Evolutionary conservation across 148 eudicot species (phyloP), one percentile per base, ranked within the genome.

Genomic region (Chenopodium quinoa): DNA sequence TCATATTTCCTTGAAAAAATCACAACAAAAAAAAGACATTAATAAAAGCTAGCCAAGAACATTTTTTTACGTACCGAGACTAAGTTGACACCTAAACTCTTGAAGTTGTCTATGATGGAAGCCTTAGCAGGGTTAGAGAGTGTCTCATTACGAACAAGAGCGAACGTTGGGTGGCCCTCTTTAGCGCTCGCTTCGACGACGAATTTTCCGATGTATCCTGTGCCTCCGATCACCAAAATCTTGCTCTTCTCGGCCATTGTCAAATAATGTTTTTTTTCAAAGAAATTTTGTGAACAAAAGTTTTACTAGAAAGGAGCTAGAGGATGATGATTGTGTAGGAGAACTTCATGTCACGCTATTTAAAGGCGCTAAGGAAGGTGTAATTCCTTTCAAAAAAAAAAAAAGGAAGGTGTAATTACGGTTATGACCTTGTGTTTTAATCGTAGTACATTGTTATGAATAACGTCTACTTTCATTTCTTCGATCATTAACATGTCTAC

Each of bases 151-250:
- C 93, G 87, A 22, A 90, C 85, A 1, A 92, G 88, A 14, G 82
- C 92, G 44, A 87, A 92, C 13, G 93, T 92, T 1, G 91, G 88
- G 68, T 91, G 89, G 10, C 91, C 93, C 10, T 81, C 65, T 76
- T 84, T 92, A 1, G 86, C 90, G 56, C 95, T 92, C 0, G 93
- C 93, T 68, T 90, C 88, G 17, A 89, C 90, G 37, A 92, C 72
- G 87, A 86, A 89, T 67, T 88, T 92, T 0, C 95, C 95, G 64
- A 90, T 86, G 86, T 92, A 89, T 46, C 95, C 96, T 3, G 93
- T 91, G 46, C 91, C 96, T 67, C 93, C 96, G 63, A 92, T 90
- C 74, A 89, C 80, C 78, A 92, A 62, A 77, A 91, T 86, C 87
- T 87, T 90, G 87, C 90, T 89, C 73, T 89, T 87, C 37, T 81